Evolutionary conservation across 805 yeast species (phyloP).

Genomic region (Martiniozyma abietophila): DNA sequence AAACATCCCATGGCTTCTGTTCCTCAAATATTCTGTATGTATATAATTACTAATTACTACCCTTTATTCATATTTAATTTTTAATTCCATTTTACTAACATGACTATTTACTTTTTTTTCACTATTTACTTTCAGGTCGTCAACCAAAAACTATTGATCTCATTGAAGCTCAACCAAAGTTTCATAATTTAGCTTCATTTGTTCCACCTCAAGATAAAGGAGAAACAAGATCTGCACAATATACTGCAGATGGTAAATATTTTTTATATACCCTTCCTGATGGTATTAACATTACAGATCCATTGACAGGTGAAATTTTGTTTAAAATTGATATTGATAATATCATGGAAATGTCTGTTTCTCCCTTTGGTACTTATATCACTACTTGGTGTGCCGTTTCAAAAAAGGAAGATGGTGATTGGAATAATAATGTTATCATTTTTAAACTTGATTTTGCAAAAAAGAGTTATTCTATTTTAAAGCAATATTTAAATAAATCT

Average conservation of each 20-base stretch:
- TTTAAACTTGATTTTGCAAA: conserved; percentile 41
- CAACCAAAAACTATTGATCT: conserved; percentile 48
- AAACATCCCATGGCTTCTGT: conserved; percentile 19
- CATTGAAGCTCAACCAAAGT: conserved; percentile 38
- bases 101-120: too few species aligned
- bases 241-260: conserved; percentile 57
- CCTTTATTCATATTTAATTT: too few species aligned
- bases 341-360: conserved; percentile 73
- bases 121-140: conserved; percentile 33
- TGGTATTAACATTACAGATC: conserved; percentile 46
- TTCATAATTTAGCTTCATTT: conserved; percentile 23
- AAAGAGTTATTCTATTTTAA: conserved; percentile 16
- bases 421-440: conserved; percentile 74
- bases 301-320: conserved; percentile 40
- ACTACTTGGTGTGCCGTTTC: conserved; percentile 88
- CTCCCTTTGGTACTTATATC: conserved; percentile 78
- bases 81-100: neutral
- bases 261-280: conserved; percentile 69
- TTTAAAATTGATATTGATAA: conserved; percentile 49
- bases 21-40: conserved; percentile 24
- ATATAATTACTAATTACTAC: too few species aligned
- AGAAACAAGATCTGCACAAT: conserved; percentile 55
- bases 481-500: conserved; percentile 63
- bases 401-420: conserved; percentile 51
- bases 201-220: conserved; percentile 17